Percentiles rank a stretch among this genome's conserved stretches.
These are phyloP conservation scores for Saccharomyces hybrid DNA, from an alignment of 1,139 yeast species.

Conservation along the genomic window DNA sequence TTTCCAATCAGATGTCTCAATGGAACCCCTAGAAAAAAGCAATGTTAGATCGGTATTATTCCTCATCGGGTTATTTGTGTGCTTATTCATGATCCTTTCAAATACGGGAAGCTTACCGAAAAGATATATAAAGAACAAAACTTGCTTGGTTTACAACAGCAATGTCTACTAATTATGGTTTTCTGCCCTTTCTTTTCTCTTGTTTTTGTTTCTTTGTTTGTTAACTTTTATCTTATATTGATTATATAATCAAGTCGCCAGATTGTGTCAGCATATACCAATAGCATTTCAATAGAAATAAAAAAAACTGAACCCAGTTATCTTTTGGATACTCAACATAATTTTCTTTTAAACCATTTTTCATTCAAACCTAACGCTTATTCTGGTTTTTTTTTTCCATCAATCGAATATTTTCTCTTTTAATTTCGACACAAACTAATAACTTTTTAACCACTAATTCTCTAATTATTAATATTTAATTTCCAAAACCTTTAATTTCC, in stretches of 20 bases:
- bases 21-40: not conserved
- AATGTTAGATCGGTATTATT: not conserved
- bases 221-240: not conserved
- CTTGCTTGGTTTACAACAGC: not conserved
- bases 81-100: not conserved
- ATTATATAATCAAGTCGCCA: not conserved
- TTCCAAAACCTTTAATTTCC: not conserved
- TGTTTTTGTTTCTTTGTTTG: not conserved
- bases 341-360: not conserved
- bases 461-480: not conserved
- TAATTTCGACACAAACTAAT: not conserved
- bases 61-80: not conserved
- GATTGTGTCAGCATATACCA: not conserved
- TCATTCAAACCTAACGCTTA: not conserved
- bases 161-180: not conserved
- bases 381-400: not conserved
- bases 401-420: not conserved
- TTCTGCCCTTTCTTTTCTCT: not conserved
- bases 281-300: not conserved
- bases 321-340: not conserved
- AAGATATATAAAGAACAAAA: not conserved
- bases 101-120: not conserved
- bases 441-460: not conserved
- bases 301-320: not conserved
- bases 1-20: not conserved